Percentiles rank a stretch among this genome's conserved stretches.
Conservation (phyloP, 1,139 yeast genomes). For the Blastobotrys malaysiensis region DNA sequence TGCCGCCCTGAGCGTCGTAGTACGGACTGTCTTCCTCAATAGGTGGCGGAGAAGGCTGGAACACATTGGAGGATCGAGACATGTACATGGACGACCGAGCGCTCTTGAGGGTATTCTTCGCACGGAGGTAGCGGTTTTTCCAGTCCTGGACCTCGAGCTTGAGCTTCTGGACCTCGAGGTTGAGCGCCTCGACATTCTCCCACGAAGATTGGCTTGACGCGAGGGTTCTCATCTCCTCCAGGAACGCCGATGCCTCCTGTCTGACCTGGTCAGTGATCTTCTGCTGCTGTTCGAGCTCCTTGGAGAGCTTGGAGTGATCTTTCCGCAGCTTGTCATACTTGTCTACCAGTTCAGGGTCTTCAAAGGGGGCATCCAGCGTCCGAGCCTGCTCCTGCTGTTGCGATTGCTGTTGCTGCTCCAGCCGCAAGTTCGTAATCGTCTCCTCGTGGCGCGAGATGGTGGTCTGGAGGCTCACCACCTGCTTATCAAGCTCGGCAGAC, state of each 20-base stretch:
- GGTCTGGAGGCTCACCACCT: neutral
- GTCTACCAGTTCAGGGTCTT: slow-evolving; percentile 12
- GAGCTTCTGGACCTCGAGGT: slow-evolving; percentile 28
- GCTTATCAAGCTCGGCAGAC: slow-evolving; percentile 1
- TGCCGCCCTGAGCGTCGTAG: slow-evolving; percentile 23
- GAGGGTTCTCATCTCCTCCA: slow-evolving; percentile 37
- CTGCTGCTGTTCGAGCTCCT: slow-evolving; percentile 34
- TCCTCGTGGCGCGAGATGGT: neutral
- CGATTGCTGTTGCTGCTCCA: neutral
- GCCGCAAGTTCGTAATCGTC: neutral
- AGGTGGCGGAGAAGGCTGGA: slow-evolving; percentile 19
- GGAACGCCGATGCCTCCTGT: slow-evolving; percentile 37
- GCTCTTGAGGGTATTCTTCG: slow-evolving; percentile 30
- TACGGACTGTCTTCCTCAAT: slow-evolving; percentile 21
- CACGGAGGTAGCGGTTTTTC: slow-evolving; percentile 33
- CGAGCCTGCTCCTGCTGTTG: neutral
- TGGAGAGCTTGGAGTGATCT: slow-evolving; percentile 22
- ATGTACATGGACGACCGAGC: slow-evolving; percentile 28
- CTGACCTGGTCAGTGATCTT: slow-evolving; percentile 38
- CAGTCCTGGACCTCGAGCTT: slow-evolving; percentile 35
- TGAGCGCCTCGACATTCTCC: slow-evolving; percentile 24
- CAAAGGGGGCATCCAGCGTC: neutral
- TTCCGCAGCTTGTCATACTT: slow-evolving; percentile 19
- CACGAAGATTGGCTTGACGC: slow-evolving; percentile 26
- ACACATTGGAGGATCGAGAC: slow-evolving; percentile 12